A percentile compares a stretch with the other conserved stretches of the same genome.
These are phyloP conservation scores for Cladophialophora immunda DNA, from an alignment of 2,329 filamentous ascomycete species.

Conservation along the genomic window DNA sequence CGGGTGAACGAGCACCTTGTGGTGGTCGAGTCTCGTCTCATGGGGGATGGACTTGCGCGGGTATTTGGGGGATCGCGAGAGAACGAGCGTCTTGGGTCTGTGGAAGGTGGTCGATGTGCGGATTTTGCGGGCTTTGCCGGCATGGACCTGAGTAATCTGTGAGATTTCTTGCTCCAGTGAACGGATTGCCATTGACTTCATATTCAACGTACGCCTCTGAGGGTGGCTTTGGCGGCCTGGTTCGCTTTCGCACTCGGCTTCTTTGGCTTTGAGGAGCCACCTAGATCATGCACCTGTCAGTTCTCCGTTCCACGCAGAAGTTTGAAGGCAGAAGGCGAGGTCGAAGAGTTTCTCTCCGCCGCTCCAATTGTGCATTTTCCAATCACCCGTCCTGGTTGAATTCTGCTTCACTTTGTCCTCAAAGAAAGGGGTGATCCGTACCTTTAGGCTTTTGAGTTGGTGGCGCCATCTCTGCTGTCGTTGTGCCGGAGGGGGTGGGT, in stretches of 20 bases:
- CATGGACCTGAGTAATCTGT: conserved; percentile 64
- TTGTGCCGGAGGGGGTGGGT: conserved; percentile 29
- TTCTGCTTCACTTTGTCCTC: background rate
- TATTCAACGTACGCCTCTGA: conserved; percentile 81
- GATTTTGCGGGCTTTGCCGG: conserved; percentile 92
- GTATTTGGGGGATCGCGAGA: conserved; percentile 93
- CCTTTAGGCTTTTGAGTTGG: conserved; percentile 42
- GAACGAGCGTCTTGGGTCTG: conserved; percentile 93
- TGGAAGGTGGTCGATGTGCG: conserved; percentile 95
- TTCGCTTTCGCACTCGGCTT: conserved; percentile 82
- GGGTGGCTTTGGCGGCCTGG: conserved; percentile 92
- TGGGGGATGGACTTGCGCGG: conserved; percentile 93
- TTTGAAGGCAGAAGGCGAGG: background rate
- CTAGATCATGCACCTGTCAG: conserved; percentile 12
- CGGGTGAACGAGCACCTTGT: conserved; percentile 97
- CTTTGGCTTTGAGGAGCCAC: conserved; percentile 42
- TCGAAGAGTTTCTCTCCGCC: background rate
- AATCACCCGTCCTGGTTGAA: background rate
- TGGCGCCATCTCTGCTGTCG: conserved; percentile 41
- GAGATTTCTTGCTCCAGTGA: conserved; percentile 6
- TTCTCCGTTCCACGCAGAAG: background rate
- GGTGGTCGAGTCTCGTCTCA: conserved; percentile 90
- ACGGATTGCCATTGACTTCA: conserved; percentile 33
- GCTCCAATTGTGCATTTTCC: background rate
- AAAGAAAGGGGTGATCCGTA: conserved; percentile 25